Percentiles rank a stretch among this genome's conserved stretches.
Evolutionary conservation across 371 early-diverging fungal genomes (phyloP).

Genomic region (Mucor piriformis): DNA sequence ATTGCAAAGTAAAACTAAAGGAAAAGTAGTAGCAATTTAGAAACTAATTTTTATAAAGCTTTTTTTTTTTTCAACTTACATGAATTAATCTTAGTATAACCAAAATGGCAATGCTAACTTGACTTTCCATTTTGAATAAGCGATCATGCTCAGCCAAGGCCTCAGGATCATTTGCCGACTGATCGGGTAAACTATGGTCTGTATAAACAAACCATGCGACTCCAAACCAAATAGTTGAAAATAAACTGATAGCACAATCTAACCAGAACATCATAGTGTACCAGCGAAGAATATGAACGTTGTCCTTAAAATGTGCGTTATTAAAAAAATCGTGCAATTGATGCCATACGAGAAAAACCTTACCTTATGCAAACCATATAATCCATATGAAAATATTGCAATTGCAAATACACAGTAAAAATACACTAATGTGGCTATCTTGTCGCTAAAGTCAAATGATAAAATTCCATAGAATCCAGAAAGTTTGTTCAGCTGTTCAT

Average conservation of each 20-base stretch:
- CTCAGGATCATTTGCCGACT: constrained; percentile 30
- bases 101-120: constrained; percentile 46
- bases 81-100: constrained; percentile 39
- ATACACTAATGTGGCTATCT: constrained; percentile 31
- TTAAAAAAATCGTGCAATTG: neutral
- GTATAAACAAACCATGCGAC: constrained; percentile 48
- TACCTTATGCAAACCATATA: constrained; percentile 47
- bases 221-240: constrained; percentile 41
- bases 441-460: constrained; percentile 38
- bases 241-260: constrained; percentile 41
- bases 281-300: constrained; percentile 32
- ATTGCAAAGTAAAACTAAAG: constrained; percentile 48
- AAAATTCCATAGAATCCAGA: constrained; percentile 50
- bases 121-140: constrained; percentile 39
- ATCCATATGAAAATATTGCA: constrained; percentile 35
- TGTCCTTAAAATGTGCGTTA: constrained; percentile 18
- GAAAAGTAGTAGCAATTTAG: neutral
- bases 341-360: neutral
- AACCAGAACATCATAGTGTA: constrained; percentile 49
- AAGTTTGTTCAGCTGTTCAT: constrained; percentile 41
- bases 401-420: constrained; percentile 37
- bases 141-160: constrained; percentile 32
- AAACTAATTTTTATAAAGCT: neutral
- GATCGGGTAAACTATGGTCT: constrained; percentile 44
- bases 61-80: constrained; percentile 27